Base-by-base conservation (phyloP, 2,329 filamentous ascomycete species). In the Phaeosphaeriaceae sp. region DNA sequence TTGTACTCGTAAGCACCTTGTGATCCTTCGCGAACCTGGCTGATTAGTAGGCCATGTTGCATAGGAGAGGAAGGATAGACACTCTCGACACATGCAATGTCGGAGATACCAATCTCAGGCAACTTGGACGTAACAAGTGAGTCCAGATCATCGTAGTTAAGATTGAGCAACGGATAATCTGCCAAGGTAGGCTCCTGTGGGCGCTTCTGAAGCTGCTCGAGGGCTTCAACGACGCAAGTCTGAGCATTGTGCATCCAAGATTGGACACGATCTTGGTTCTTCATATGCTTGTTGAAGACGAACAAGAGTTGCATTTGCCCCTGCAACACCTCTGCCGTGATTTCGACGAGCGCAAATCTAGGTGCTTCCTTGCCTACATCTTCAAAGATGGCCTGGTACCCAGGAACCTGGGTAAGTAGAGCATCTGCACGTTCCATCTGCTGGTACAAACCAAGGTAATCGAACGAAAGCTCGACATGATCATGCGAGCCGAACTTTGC, bases 381-480 rank as follows among this genome's bases (percentile, higher is more conserved):
- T 19, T 54, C 42, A n/a, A 59, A 57, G 22, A 56, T 54, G n/a
- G 45, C 48, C 33, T 62, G 50, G 45, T 60, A 54, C 25, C 61
- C 60, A 17, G 53, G 51, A 31, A 64, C 49, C 15, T 60, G 57
- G 20, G 58, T 54, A n/a, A 87, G 76, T 1, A 87, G 71, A 0
- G 81, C 79, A 44, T 83, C 81, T 6, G 78, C 74, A n/a, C 57
- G 47, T 54, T 84, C 80, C 0, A 85, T 67, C 25, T 82, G 79
- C 48, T 84, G 80, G 9, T 82, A 71, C 0, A 78, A 77, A 3
- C 84, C 83, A 1, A 79, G 76, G 61, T 84, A 85, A 51, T 80
- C 85, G 66, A 88, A 86, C 42, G 85, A 78, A 45, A 88, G 76
- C 66, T 88, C 86, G 21, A 87, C 79, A 0, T 83, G 84, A 58